Conservation (phyloP, 495 filamentous ascomycete species). For the Neurospora sp. region DNA sequence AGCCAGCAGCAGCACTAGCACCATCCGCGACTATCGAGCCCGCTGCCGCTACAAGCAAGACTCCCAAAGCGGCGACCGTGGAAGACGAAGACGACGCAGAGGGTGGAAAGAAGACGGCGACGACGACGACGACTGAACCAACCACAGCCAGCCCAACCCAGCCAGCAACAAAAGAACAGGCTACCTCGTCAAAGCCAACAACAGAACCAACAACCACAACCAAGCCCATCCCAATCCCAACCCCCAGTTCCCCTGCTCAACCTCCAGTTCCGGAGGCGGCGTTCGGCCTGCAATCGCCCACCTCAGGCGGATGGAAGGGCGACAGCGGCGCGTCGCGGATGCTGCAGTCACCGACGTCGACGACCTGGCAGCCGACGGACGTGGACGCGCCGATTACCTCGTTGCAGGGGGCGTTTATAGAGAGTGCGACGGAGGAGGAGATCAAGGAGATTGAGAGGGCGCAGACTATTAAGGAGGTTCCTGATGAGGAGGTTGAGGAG, state of each 20-base stretch:
- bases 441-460: constrained; percentile 30
- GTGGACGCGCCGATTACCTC: constrained; percentile 23
- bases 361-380: constrained; percentile 35
- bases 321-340: constrained; percentile 8
- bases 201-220: background rate
- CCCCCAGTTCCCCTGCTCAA: background rate
- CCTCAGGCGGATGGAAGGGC: constrained; percentile 23
- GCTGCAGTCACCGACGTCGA: constrained; percentile 36
- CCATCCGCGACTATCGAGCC: background rate
- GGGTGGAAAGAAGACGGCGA: background rate
- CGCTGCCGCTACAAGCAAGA: background rate
- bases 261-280: background rate
- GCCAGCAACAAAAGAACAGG: background rate
- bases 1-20: background rate
- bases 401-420: constrained; percentile 21
- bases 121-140: background rate
- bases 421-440: constrained; percentile 23
- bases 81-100: constrained; percentile 1
- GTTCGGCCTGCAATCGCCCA: constrained; percentile 28
- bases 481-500: constrained; percentile 18
- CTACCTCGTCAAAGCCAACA: background rate
- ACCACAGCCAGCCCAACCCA: background rate
- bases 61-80: background rate
- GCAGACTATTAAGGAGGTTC: constrained; percentile 27
- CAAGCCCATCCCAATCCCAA: background rate